phyloP scores from a whole-genome alignment of 2,329 filamentous ascomycete genomes.

The Harringtonia aguacate region DNA sequence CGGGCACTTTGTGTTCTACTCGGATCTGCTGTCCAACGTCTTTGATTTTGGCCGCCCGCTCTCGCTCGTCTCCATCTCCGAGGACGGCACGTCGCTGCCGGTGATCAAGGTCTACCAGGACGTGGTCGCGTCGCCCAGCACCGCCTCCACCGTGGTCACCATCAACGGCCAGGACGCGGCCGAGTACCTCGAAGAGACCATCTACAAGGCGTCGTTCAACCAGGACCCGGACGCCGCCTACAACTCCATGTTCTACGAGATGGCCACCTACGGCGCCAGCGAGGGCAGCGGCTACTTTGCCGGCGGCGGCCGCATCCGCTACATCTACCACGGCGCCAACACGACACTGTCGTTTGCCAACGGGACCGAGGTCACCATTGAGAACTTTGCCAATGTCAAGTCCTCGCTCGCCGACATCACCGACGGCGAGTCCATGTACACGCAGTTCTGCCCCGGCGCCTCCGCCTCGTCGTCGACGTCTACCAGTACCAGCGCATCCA shows the following conservation, averaged over 20 bases:
- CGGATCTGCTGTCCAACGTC: conserved; percentile 25
- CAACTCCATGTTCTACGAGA: conserved; percentile 26
- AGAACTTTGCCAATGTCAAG: conserved; percentile 22
- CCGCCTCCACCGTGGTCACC: conserved; percentile 14
- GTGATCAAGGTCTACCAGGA: conserved; percentile 39
- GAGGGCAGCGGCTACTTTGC: conserved; percentile 18
- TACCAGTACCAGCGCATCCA: neutral
- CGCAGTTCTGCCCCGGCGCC: conserved; percentile 19
- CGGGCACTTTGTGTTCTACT: conserved; percentile 29
- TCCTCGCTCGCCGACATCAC: conserved; percentile 18
- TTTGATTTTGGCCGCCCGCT: conserved; percentile 24
- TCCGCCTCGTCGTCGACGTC: neutral
- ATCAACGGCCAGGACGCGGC: conserved; percentile 20
- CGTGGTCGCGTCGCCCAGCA: conserved; percentile 8
- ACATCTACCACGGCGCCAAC: conserved; percentile 19
- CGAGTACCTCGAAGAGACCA: conserved; percentile 28
- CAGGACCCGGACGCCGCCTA: conserved; percentile 22
- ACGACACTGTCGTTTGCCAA: conserved; percentile 26
- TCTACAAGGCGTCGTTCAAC: conserved; percentile 25
- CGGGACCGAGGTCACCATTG: conserved; percentile 19
- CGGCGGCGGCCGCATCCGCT: conserved; percentile 19
- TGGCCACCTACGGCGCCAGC: conserved; percentile 11
- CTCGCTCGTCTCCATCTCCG: conserved; percentile 29
- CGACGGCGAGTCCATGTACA: conserved; percentile 22
- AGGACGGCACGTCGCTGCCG: conserved; percentile 20